Conservation (phyloP, 306 rosid genomes). For the Ammopiptanthus mongolicus region DNA sequence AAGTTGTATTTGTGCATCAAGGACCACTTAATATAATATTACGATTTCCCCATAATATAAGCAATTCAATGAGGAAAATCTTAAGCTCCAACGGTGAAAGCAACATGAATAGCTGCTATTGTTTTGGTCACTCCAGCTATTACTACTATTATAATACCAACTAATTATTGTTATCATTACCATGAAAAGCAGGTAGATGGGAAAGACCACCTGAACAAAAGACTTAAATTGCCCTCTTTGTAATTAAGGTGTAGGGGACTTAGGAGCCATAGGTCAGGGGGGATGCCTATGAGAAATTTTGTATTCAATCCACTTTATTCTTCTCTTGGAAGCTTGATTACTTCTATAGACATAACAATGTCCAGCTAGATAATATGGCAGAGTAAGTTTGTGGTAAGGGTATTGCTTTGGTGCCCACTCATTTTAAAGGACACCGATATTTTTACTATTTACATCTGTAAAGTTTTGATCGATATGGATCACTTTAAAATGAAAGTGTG, state of each 20-base stretch:
- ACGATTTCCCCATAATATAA: background rate
- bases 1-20: background rate
- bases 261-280: background rate
- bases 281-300: background rate
- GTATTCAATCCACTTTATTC: background rate
- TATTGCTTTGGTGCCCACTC: no score
- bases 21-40: background rate
- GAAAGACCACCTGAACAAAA: background rate
- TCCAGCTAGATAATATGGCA: background rate
- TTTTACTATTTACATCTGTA: no score
- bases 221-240: background rate
- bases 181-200: constrained; percentile 14
- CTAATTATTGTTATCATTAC: constrained; percentile 3
- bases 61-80: background rate
- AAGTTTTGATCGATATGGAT: no score
- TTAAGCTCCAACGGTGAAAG: background rate
- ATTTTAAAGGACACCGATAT: no score
- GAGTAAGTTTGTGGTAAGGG: background rate
- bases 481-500: no score
- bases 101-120: background rate
- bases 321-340: background rate
- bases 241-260: background rate
- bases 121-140: constrained; percentile 1
- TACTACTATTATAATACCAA: background rate
- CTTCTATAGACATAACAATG: background rate